Percentiles rank a stretch among this genome's conserved stretches.
These are phyloP conservation scores for Candida palmyrensis DNA, from an alignment of 805 yeast genomes.

Conservation along the genomic window DNA sequence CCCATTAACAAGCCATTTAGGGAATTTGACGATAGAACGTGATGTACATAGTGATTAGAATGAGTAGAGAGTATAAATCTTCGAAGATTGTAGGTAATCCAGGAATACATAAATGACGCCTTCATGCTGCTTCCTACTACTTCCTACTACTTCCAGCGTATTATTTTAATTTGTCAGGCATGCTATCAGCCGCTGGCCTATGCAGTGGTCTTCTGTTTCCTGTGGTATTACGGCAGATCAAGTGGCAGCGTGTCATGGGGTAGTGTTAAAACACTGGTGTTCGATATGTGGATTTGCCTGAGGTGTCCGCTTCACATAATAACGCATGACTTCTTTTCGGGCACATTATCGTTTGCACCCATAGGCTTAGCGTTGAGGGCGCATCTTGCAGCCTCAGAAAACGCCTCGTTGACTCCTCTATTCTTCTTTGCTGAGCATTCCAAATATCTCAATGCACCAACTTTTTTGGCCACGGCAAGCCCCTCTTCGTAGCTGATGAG, in stretches of 20 bases:
- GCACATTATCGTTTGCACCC: constrained; percentile 53
- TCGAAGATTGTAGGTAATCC: not conserved
- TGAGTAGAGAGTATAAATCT: not conserved
- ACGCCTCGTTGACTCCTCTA: constrained; percentile 98
- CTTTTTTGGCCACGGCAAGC: constrained; percentile 81
- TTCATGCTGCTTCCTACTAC: not conserved
- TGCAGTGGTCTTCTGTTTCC: not conserved
- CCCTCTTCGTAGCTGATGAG: constrained; percentile 92
- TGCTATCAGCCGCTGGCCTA: not conserved
- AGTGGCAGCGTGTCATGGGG: too few relatives aligned
- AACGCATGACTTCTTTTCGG: constrained; percentile 35
- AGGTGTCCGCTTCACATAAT: constrained; percentile 22
- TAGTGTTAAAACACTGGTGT: not conserved
- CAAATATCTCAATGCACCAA: constrained; percentile 90
- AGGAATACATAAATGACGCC: not conserved
- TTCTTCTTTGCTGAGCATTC: constrained; percentile 97
- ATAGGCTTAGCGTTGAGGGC: constrained; percentile 87
- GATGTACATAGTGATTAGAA: not conserved
- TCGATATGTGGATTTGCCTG: not conserved
- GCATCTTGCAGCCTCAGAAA: constrained; percentile 97
- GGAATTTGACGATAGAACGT: constrained; percentile 6
- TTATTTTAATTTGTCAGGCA: not conserved
- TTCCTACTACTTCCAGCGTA: not conserved
- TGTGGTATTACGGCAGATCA: not conserved
- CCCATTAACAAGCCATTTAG: constrained; percentile 35